phyloP scores from a whole-genome alignment of 2,329 filamentous ascomycete species.

The Colletotrichum cuscutae region DNA sequence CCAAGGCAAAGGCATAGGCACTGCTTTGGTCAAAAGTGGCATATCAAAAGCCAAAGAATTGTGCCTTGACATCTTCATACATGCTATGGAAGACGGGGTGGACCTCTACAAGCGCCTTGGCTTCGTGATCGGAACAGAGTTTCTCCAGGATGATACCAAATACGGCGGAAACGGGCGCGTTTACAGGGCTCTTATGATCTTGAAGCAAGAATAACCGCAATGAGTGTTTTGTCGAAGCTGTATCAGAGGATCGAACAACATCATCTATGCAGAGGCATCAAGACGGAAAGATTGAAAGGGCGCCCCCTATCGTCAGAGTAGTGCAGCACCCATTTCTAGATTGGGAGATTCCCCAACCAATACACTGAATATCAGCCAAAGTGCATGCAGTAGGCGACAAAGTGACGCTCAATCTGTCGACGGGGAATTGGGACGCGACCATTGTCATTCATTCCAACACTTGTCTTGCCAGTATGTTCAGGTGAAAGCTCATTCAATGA shows the following conservation, averaged over 20 bases:
- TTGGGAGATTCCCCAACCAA: no score
- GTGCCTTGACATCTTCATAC: not conserved
- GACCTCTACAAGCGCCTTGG: not conserved
- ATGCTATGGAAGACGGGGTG: not conserved
- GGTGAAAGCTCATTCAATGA: not conserved
- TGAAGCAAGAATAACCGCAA: not conserved
- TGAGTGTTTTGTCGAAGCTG: not conserved
- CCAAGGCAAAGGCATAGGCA: not conserved
- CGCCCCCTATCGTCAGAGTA: no score
- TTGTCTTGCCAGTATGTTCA: not conserved
- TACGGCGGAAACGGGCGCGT: not conserved
- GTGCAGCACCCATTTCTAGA: no score
- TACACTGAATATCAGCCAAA: no score
- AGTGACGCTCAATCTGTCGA: no score
- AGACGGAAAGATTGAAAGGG: no score
- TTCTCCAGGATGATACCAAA: not conserved
- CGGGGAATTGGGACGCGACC: not conserved
- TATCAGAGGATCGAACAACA: no score
- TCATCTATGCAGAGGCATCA: no score
- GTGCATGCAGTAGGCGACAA: no score
- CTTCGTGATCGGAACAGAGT: not conserved
- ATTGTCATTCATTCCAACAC: not conserved
- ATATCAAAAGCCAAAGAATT: not conserved
- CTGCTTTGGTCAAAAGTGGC: not conserved
- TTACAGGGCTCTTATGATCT: not conserved